Conservation (phyloP, 2,329 filamentous ascomycete genomes). For the Penicillium sp. region DNA sequence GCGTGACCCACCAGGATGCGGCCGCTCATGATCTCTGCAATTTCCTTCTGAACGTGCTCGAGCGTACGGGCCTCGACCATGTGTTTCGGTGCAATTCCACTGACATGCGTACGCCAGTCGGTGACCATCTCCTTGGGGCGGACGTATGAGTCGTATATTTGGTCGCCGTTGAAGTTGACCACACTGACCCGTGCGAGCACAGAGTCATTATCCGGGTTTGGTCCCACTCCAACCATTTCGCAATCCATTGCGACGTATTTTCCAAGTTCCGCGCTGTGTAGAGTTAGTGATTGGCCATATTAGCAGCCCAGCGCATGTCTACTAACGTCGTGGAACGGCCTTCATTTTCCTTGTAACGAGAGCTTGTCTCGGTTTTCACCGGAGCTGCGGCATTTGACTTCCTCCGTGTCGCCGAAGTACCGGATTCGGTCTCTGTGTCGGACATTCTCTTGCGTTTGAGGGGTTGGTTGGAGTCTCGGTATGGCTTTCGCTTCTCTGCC, state of each 20-base stretch:
- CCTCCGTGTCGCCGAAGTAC: slow-evolving; percentile 63
- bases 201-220: slow-evolving; percentile 65
- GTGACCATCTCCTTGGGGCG: slow-evolving; percentile 75
- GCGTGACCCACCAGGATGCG: slow-evolving; percentile 83
- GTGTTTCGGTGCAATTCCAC: slow-evolving; percentile 74
- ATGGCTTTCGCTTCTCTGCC: slow-evolving; percentile 26
- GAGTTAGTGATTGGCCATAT: slow-evolving; percentile 12
- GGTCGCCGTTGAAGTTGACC: slow-evolving; percentile 90
- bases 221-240: slow-evolving; percentile 90
- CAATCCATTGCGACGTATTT: slow-evolving; percentile 95
- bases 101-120: slow-evolving; percentile 87
- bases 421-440: slow-evolving; percentile 47
- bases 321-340: slow-evolving; percentile 56
- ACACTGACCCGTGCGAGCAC: slow-evolving; percentile 83
- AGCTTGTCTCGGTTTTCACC: slow-evolving; percentile 40
- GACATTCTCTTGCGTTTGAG: slow-evolving; percentile 38
- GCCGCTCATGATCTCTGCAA: slow-evolving; percentile 63
- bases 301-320: slow-evolving; percentile 14
- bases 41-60: slow-evolving; percentile 67
- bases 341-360: slow-evolving; percentile 60
- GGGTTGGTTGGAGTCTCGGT: slow-evolving; percentile 12
- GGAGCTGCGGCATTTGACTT: slow-evolving; percentile 58
- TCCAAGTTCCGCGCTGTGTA: slow-evolving; percentile 66
- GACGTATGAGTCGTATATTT: slow-evolving; percentile 94
- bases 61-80: slow-evolving; percentile 72